phyloP scores from a whole-genome alignment of 2,329 filamentous ascomycete genomes.

The Gremmenia infestans region DNA sequence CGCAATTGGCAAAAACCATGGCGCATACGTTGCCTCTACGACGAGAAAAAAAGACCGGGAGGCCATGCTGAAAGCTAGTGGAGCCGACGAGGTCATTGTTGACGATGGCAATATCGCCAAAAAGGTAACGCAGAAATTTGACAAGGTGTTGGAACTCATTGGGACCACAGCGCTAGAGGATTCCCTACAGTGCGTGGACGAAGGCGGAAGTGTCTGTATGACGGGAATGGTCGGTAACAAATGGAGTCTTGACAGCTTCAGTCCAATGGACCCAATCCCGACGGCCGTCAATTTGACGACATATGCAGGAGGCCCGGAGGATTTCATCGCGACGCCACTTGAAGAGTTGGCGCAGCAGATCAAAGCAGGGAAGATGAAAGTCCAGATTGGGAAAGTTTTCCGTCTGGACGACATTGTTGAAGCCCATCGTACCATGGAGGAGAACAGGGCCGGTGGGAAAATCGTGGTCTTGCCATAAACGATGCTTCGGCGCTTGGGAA shows the following conservation, averaged over 20 bases:
- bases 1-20: constrained; percentile 39
- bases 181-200: constrained; percentile 36
- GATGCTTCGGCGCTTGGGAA: no score
- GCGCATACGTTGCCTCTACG: constrained; percentile 37
- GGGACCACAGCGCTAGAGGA: constrained; percentile 40
- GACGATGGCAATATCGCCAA: constrained; percentile 38
- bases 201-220: constrained; percentile 41
- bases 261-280: constrained; percentile 40
- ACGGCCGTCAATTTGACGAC: constrained; percentile 36
- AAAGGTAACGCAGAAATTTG: constrained; percentile 34
- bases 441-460: constrained; percentile 40
- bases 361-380: constrained; percentile 34
- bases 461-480: constrained; percentile 36
- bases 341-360: constrained; percentile 36
- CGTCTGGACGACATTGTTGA: constrained; percentile 41
- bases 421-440: constrained; percentile 42
- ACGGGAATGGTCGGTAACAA: constrained; percentile 40
- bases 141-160: constrained; percentile 44
- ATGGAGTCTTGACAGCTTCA: constrained; percentile 35
- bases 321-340: constrained; percentile 40
- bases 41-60: constrained; percentile 35
- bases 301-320: constrained; percentile 35
- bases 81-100: constrained; percentile 40
- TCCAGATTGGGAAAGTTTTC: constrained; percentile 39
- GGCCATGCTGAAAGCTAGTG: constrained; percentile 35